Evolutionary conservation across 768 basidiomycete species (phyloP), one percentile per base, ranked within the genome.

Genomic region (Russula brevipes): DNA sequence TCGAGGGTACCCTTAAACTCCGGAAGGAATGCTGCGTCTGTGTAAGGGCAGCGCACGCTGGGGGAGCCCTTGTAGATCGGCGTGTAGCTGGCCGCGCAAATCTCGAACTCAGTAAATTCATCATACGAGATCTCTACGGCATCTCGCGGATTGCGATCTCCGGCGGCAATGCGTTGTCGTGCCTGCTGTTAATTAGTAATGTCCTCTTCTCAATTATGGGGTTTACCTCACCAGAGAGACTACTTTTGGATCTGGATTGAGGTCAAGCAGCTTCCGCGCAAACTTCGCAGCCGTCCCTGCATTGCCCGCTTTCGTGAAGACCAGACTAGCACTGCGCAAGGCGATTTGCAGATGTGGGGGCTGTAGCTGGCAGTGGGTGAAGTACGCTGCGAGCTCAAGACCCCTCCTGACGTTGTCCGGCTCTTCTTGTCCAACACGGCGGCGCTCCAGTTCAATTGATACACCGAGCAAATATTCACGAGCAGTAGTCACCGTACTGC

Each of bases 331-430:
- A 68, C 87, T 94, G 50, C 97, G 88, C 59, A 98, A 78, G 0
- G 97, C 95, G 69, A 98, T 91, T 71, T 93, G 91, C 74, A 91
- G 74, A 71, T 99, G 96, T 2, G 87, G 81, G 1, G 94, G 81
- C 75, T 94, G 92, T 51, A 99, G 76, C 70, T 88, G 81, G 73
- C 94, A 97, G 71, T 98, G 94, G 4, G 97, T 95, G 76, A 99
- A 99, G 80, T 98, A 98, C 2, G 95, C 97, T 0, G 97, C 96
- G 14, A 99, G 85, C 73, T 98, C 96, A 65, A 99, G 82, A 70
- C 85, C 88, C 57, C 96, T 84, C 68, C 83, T 82, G 58, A 88
- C 75, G 70, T 94, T 91, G 55, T 91, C 88, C 0, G 96, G 91
- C 33, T 95, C 90, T 60, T 88, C 86, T 69, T 89, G 83, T 2